Evolutionary conservation across 2,329 filamentous ascomycete species (phyloP).

Genomic region (Fusarium heterosporum): DNA sequence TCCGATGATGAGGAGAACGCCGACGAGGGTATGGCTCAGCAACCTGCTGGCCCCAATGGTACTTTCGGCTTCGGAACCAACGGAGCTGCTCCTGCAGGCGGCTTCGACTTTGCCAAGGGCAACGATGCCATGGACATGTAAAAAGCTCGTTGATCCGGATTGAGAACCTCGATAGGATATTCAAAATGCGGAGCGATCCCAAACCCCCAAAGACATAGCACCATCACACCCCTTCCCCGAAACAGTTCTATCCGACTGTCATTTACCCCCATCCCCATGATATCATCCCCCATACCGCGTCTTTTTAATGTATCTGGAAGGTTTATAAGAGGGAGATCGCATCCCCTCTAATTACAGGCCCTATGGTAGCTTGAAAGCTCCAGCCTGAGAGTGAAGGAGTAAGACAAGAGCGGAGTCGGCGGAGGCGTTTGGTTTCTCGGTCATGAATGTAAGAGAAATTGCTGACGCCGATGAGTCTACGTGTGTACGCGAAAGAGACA

Average conservation of each 20-base stretch:
- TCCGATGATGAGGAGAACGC: constrained; percentile 97
- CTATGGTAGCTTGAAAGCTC: constrained; percentile 75
- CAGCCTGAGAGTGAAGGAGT: constrained; percentile 60
- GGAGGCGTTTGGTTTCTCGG: constrained; percentile 36
- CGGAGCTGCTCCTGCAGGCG: constrained; percentile 72
- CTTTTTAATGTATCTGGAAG: constrained; percentile 55
- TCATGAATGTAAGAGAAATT: constrained; percentile 38
- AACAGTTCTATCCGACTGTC: constrained; percentile 46
- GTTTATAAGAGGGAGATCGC: constrained; percentile 50
- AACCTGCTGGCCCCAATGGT: constrained; percentile 74
- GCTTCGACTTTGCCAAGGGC: constrained; percentile 92
- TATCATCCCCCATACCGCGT: constrained; percentile 50
- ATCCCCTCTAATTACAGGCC: constrained; percentile 55
- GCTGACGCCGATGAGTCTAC: constrained; percentile 37
- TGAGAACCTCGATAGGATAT: constrained; percentile 28
- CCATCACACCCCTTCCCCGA: constrained; percentile 41
- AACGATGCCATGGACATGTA: constrained; percentile 76
- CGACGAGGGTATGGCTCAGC: constrained; percentile 77
- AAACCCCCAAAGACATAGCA: constrained; percentile 41
- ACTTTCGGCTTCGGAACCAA: constrained; percentile 84
- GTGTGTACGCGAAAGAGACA: constrained; percentile 38
- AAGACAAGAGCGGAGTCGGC: constrained; percentile 41
- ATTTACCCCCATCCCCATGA: constrained; percentile 45
- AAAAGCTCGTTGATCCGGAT: constrained; percentile 32
- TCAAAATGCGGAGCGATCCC: constrained; percentile 35